Percentiles rank a stretch among this genome's conserved stretches.
Evolutionary conservation across 768 basidiomycete genomes (phyloP).

Genomic region (Mycena rosella): DNA sequence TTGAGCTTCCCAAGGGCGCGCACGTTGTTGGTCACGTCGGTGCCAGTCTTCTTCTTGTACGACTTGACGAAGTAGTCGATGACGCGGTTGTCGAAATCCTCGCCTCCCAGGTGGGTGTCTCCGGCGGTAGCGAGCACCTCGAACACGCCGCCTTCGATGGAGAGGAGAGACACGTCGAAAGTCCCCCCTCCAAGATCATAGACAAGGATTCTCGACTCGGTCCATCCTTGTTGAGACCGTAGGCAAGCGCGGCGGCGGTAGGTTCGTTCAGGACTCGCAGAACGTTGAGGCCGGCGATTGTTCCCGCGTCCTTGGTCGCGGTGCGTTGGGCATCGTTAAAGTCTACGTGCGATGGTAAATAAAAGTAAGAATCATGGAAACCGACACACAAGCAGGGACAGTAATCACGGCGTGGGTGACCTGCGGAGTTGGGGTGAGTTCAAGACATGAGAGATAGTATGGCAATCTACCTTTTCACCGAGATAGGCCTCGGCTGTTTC

Average conservation of each 20-base stretch:
- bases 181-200: constrained; percentile 83
- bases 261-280: constrained; percentile 79
- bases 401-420: constrained; percentile 68
- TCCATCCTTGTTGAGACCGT: constrained; percentile 74
- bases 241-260: constrained; percentile 78
- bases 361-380: constrained; percentile 32
- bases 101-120: constrained; percentile 80
- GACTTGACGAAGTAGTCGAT: constrained; percentile 77
- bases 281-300: constrained; percentile 73
- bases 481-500: constrained; percentile 80
- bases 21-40: constrained; percentile 69
- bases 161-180: constrained; percentile 79
- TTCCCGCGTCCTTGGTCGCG: constrained; percentile 78
- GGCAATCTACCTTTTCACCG: constrained; percentile 59
- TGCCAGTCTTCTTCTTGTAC: constrained; percentile 78
- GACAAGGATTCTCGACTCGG: constrained; percentile 72
- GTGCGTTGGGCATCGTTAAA: constrained; percentile 79
- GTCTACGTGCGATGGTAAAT: constrained; percentile 51
- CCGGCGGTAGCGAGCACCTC: constrained; percentile 80
- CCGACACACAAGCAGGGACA: constrained; percentile 66
- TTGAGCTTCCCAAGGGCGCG: constrained; percentile 79
- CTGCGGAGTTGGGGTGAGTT: background rate
- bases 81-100: constrained; percentile 81
- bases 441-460: background rate
- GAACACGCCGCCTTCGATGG: constrained; percentile 78